phyloP scores from a whole-genome alignment of 2,329 filamentous ascomycete species.

The Fusarium sp. region DNA sequence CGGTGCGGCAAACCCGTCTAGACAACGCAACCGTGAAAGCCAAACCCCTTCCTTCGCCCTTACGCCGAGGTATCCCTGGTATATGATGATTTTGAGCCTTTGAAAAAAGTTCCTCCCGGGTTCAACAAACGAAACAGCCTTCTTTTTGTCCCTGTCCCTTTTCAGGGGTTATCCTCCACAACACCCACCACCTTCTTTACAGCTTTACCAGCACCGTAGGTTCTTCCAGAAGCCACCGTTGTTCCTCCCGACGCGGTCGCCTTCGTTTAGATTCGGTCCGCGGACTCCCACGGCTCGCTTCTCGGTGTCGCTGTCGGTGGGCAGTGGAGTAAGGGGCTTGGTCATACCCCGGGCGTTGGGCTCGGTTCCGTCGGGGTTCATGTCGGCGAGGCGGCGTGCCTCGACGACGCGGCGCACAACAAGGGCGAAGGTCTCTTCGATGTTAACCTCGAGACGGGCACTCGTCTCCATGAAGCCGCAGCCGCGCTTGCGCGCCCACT shows the following conservation, averaged over 20 bases:
- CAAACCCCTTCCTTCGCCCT: conserved; percentile 36
- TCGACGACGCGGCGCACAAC: conserved; percentile 69
- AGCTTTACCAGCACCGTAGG: conserved; percentile 63
- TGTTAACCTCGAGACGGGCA: conserved; percentile 83
- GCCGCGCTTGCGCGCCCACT: conserved; percentile 75
- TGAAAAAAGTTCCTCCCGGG: conserved; percentile 26
- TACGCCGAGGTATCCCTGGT: conserved; percentile 45
- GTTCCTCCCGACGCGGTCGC: conserved; percentile 54
- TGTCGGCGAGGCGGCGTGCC: conserved; percentile 59
- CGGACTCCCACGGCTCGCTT: conserved; percentile 58
- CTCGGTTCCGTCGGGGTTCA: conserved; percentile 53
- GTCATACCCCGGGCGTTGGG: conserved; percentile 63
- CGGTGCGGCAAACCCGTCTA: conserved; percentile 26
- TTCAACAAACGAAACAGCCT: conserved; percentile 26
- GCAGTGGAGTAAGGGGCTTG: conserved; percentile 64
- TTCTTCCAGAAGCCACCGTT: conserved; percentile 63
- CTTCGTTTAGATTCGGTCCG: conserved; percentile 52
- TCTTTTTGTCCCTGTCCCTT: conserved; percentile 5
- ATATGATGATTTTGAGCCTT: conserved; percentile 42
- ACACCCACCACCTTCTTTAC: background rate
- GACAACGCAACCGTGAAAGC: conserved; percentile 29
- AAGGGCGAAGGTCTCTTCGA: conserved; percentile 85
- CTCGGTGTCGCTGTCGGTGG: conserved; percentile 50
- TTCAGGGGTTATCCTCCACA: background rate
- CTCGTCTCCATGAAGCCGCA: conserved; percentile 93